Percentiles rank a stretch among this genome's conserved stretches.
These are phyloP conservation scores for Sanghuangporus baumii DNA, from an alignment of 1,284 basidiomycete species.

Conservation along the genomic window DNA sequence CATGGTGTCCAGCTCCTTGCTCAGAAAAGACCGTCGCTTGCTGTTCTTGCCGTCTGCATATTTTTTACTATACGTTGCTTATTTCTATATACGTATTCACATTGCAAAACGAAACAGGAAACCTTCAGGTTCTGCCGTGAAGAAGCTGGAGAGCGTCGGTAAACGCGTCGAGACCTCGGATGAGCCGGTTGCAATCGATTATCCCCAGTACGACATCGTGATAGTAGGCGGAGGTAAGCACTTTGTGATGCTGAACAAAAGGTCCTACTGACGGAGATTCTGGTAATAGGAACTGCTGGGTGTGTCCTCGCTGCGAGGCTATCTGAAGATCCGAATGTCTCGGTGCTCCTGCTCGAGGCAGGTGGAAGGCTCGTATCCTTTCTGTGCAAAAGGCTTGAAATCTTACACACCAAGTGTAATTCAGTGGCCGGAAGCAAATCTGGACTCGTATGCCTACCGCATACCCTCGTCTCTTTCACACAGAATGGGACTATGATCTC, in stretches of 20 bases:
- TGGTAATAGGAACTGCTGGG: conserved; percentile 29
- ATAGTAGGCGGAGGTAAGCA: conserved; percentile 19
- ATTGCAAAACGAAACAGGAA: background rate
- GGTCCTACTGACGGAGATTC: background rate
- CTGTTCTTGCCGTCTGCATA: background rate
- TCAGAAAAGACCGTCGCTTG: background rate
- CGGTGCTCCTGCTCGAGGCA: conserved; percentile 22
- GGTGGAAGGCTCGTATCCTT: conserved; percentile 16
- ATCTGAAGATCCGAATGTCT: conserved; percentile 30
- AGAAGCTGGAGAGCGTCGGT: conserved; percentile 4
- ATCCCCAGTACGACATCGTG: conserved; percentile 16
- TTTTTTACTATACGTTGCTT: background rate
- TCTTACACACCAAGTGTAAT: background rate
- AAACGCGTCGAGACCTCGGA: background rate
- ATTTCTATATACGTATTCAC: background rate
- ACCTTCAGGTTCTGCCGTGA: background rate
- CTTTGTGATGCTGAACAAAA: background rate
- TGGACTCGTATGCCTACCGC: background rate
- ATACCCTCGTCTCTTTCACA: conserved; percentile 5
- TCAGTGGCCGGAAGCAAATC: conserved; percentile 3
- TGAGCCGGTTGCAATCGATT: background rate
- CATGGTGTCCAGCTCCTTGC: background rate
- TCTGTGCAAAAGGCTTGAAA: background rate
- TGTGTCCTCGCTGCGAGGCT: conserved; percentile 37
- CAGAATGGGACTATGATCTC: conserved; percentile 10